phyloP scores from a whole-genome alignment of 768 basidiomycete genomes.

The Hericium rajendrae region DNA sequence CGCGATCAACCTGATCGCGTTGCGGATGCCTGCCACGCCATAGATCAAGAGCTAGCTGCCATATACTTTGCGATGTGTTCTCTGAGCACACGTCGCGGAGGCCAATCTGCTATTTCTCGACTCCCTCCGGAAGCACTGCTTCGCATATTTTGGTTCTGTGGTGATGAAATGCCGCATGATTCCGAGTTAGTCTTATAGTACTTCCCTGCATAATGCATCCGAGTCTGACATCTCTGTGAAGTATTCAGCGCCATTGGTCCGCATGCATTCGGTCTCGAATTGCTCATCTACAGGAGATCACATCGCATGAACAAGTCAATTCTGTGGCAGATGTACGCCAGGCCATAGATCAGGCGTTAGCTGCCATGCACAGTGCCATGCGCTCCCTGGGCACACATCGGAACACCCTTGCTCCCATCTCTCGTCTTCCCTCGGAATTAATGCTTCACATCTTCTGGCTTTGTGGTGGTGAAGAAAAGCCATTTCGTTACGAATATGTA shows the following conservation, averaged over 20 bases:
- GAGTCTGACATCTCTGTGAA: no score
- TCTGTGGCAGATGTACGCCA: not conserved
- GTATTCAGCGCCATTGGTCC: no score
- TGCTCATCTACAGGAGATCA: not conserved
- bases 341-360: not conserved
- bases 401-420: slow-evolving; percentile 2
- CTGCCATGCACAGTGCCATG: not conserved
- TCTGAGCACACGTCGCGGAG: not conserved
- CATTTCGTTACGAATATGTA: not conserved
- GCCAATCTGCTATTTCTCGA: not conserved
- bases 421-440: slow-evolving; percentile 4
- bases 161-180: not conserved
- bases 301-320: not conserved
- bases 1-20: not conserved
- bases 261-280: no score
- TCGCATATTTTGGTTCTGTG: not conserved
- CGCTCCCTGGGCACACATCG: not conserved
- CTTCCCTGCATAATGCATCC: no score
- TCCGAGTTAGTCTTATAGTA: not conserved
- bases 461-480: not conserved
- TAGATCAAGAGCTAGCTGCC: not conserved
- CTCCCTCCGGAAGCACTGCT: not conserved
- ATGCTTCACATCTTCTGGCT: slow-evolving; percentile 4
- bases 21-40: not conserved
- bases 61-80: not conserved